phyloP scores from a whole-genome alignment of 140 eudicot genomes.

The Anethum foeniculum region DNA sequence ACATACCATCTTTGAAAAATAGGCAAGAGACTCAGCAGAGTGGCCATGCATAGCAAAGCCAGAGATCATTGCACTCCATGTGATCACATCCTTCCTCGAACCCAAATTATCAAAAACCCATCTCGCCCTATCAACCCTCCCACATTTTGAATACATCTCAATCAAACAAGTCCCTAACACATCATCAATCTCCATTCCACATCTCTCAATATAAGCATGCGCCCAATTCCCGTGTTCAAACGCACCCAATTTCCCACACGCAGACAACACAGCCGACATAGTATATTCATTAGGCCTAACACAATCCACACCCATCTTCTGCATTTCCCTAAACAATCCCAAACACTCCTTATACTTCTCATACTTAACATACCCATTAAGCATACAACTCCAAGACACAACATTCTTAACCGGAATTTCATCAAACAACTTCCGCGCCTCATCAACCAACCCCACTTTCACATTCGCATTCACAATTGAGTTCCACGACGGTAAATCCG shows the following conservation, averaged over 20 bases:
- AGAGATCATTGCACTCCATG: slow-evolving; percentile 50
- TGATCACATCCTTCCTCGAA: slow-evolving; percentile 29
- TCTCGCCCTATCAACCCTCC: slow-evolving; percentile 36
- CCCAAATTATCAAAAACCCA: slow-evolving; percentile 31
- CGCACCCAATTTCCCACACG: slow-evolving; percentile 49
- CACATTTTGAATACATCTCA: slow-evolving; percentile 59
- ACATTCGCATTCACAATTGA: slow-evolving; percentile 9
- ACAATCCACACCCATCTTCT: slow-evolving; percentile 11
- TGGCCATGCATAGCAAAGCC: slow-evolving; percentile 47
- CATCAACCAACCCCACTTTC: slow-evolving; percentile 12
- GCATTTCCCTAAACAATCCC: slow-evolving; percentile 15
- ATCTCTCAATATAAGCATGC: slow-evolving; percentile 36
- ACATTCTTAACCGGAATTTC: slow-evolving; percentile 12
- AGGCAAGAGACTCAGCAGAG: slow-evolving; percentile 18
- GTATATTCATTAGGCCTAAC: slow-evolving; percentile 42
- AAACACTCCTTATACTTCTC: slow-evolving; percentile 8
- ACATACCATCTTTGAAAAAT: slow-evolving; percentile 26
- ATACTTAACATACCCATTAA: slow-evolving; percentile 14
- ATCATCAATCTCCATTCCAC: slow-evolving; percentile 13
- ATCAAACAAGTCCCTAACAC: slow-evolving; percentile 42
- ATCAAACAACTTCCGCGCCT: slow-evolving; percentile 16
- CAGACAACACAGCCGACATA: slow-evolving; percentile 30
- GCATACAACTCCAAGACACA: slow-evolving; percentile 19
- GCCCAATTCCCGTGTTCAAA: slow-evolving; percentile 51
- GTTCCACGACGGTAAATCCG: slow-evolving; percentile 15